Evolutionary conservation across 352 stramenopile species (phyloP).

Genomic region (Globisporangium carolinianum): DNA sequence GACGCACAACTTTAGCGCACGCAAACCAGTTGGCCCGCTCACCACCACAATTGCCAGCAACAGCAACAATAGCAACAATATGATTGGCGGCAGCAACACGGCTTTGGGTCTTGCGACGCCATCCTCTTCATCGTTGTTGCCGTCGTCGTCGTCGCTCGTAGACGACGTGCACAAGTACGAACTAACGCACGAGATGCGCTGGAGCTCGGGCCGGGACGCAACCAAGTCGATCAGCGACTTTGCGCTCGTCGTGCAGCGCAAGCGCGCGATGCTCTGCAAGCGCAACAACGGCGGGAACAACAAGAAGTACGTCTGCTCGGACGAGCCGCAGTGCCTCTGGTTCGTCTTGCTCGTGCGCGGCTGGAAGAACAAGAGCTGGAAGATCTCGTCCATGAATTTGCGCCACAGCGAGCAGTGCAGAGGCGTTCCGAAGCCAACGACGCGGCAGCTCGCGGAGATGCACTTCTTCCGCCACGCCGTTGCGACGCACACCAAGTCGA

Average conservation of each 20-base stretch:
- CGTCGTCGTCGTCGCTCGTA: constrained; percentile 31
- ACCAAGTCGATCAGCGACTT: constrained; percentile 77
- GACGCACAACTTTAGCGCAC: constrained; percentile 69
- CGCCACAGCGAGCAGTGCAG: constrained; percentile 62
- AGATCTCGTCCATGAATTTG: constrained; percentile 84
- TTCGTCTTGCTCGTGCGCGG: constrained; percentile 73
- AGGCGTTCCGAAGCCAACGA: constrained; percentile 54
- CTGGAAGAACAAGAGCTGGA: constrained; percentile 84
- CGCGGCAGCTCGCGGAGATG: constrained; percentile 75
- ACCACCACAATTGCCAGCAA: not conserved
- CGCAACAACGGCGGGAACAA: constrained; percentile 78
- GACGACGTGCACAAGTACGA: constrained; percentile 63
- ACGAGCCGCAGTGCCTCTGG: constrained; percentile 55
- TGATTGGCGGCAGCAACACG: constrained; percentile 2
- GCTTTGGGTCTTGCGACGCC: no score
- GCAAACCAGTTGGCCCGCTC: constrained; percentile 5
- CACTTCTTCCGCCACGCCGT: constrained; percentile 77
- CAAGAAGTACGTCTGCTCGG: constrained; percentile 83
- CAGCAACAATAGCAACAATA: not conserved
- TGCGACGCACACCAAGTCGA: constrained; percentile 71
- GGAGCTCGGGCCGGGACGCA: constrained; percentile 66
- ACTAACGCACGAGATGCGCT: constrained; percentile 77
- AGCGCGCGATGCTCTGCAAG: constrained; percentile 75
- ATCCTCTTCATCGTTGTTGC: not conserved
- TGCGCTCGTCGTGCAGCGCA: constrained; percentile 66